Base-by-base conservation (phyloP, 805 yeast species). In the Wickerhamomyces pijperi region DNA sequence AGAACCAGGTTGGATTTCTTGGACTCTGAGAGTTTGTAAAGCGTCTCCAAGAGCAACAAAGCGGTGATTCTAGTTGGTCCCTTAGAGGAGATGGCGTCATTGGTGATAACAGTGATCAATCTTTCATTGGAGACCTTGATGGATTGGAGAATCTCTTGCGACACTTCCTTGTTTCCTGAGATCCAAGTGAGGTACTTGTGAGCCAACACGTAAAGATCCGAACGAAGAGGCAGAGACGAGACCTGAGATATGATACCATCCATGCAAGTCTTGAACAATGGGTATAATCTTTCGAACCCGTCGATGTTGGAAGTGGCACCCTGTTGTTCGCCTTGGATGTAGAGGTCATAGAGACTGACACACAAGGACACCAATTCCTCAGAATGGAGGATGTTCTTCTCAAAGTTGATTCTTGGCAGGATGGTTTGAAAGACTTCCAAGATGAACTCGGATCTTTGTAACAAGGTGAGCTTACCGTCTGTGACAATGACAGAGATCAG, bases 51-150 rank as follows among this genome's bases (percentile, higher is more conserved):
- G 13, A 88, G 62, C n/a, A 86, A 54, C 13, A 88, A 64, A 2
- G 95, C 78, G 0, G 90, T 77, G 11, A 87, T 70, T 47, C 92
- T 71, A 7, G 81, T 71, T 1, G 81, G 64, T 2, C 90, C 92
- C 48, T 82, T 92, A 3, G 88, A 86, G 39, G 76, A 67, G 14
- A 85, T 72, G 0, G 92, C 78, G 60, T 92, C 97, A 43, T 74
- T 76, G 52, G 85, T 79, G 25, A 86, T 67, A 2, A 72, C 67
- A 16, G 74, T 78, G 20, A 85, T 65, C 38, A 86, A 60, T 45
- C 72, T 70, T 42, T 80, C 94, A 28, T 76, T 70, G 3, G 80
- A 68, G 34, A 63, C 47, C 41, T 74, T 70, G 35, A 86, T 60
- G 19, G 73, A 68, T n/a, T 67, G 68, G 38, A 72, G 54, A 15